phyloP scores from a whole-genome alignment of 1,139 yeast species.

The Meyerozyma smithsonii region DNA sequence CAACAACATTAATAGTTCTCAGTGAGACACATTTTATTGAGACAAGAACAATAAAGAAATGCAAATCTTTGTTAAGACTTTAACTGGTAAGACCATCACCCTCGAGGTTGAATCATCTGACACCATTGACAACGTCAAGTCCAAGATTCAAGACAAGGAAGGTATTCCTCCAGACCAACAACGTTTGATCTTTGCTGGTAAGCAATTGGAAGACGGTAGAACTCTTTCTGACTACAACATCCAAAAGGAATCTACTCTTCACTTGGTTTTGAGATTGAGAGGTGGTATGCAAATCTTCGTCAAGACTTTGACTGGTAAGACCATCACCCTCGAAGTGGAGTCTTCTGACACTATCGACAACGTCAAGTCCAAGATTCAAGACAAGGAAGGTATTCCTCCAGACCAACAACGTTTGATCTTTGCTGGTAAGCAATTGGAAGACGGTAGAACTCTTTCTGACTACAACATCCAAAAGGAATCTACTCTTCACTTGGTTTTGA shows the following conservation, averaged over 20 bases:
- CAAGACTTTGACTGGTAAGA: slow-evolving; percentile 84
- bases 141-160: slow-evolving; percentile 15
- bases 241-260: slow-evolving; percentile 24
- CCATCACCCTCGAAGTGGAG: slow-evolving; percentile 92
- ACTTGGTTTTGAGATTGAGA: slow-evolving; percentile 53
- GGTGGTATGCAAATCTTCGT: slow-evolving; percentile 80
- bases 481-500: slow-evolving; percentile 78
- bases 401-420: slow-evolving; percentile 92
- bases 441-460: slow-evolving; percentile 88
- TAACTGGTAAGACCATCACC: slow-evolving; percentile 16
- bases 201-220: slow-evolving; percentile 17
- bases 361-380: slow-evolving; percentile 90
- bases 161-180: slow-evolving; percentile 16
- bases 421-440: slow-evolving; percentile 93
- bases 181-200: slow-evolving; percentile 16
- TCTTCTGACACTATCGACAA: slow-evolving; percentile 93
- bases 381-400: slow-evolving; percentile 94
- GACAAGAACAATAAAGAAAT: slow-evolving; percentile 81
- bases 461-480: slow-evolving; percentile 96
- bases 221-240: slow-evolving; percentile 17
- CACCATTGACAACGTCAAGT: slow-evolving; percentile 15
- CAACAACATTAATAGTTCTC: not conserved
- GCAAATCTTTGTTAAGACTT: slow-evolving; percentile 41
- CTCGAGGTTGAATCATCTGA: slow-evolving; percentile 15
- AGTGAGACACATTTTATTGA: not conserved